Conservation (phyloP, 2,329 filamentous ascomycete species). For the Stagonosporopsis cucurbitacearum region DNA sequence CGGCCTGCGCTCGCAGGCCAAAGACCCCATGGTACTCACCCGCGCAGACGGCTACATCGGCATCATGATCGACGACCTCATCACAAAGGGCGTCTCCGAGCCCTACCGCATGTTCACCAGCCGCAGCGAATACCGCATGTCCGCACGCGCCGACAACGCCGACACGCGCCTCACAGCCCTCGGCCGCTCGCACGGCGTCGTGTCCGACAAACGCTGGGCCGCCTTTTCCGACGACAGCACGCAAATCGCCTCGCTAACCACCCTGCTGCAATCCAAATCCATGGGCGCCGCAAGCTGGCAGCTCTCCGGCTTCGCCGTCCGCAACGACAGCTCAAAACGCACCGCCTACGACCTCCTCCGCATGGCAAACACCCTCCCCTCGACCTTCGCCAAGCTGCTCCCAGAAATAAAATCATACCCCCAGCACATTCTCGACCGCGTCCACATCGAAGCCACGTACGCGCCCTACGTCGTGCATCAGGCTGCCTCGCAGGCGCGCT, state of each 20-base stretch:
- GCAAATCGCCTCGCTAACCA: slow-evolving; percentile 71
- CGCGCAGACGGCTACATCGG: slow-evolving; percentile 94
- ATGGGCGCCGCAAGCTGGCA: slow-evolving; percentile 72
- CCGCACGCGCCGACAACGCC: slow-evolving; percentile 89
- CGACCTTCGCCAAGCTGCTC: slow-evolving; percentile 64
- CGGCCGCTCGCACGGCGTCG: slow-evolving; percentile 77
- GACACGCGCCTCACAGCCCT: slow-evolving; percentile 83
- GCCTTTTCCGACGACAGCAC: slow-evolving; percentile 69
- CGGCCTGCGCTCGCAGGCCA: slow-evolving; percentile 75
- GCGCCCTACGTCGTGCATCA: slow-evolving; percentile 85
- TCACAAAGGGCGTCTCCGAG: slow-evolving; percentile 95
- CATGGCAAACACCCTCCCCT: slow-evolving; percentile 60
- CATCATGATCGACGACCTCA: slow-evolving; percentile 97
- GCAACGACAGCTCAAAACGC: slow-evolving; percentile 69
- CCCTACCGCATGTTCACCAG: slow-evolving; percentile 99
- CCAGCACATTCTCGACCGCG: slow-evolving; percentile 67
- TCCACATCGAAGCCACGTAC: slow-evolving; percentile 83
- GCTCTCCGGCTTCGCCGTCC: slow-evolving; percentile 71
- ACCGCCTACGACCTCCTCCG: slow-evolving; percentile 82
- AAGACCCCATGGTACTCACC: slow-evolving; percentile 70
- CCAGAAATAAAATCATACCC: slow-evolving; percentile 63
- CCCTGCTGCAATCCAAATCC: slow-evolving; percentile 63
- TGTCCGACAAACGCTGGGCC: slow-evolving; percentile 79
- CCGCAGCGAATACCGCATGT: slow-evolving; percentile 93
- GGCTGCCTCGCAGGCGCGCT: slow-evolving; percentile 66